Percentiles rank a stretch among this genome's conserved stretches.
Evolutionary conservation across 805 yeast genomes (phyloP).

Genomic region (Schwanniomyces polymorphus): DNA sequence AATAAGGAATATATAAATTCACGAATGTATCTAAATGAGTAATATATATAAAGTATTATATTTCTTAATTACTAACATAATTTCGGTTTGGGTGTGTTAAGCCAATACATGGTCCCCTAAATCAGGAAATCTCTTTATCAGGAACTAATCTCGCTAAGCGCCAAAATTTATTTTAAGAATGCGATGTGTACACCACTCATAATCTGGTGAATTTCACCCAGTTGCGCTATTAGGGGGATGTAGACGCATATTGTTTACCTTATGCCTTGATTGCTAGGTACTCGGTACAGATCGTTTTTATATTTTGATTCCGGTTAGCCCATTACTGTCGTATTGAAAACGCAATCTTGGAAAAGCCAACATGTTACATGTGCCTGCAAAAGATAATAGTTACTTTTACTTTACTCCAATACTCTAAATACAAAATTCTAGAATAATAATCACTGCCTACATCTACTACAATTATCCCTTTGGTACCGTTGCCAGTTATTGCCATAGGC

Average conservation of each 20-base stretch:
- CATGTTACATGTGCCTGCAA: background rate
- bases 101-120: background rate
- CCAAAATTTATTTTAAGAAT: background rate
- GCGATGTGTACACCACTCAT: background rate
- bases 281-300: too few species aligned
- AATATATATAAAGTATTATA: background rate
- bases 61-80: background rate
- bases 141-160: background rate
- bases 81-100: conserved; percentile 2
- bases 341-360: background rate
- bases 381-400: background rate
- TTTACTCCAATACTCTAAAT: background rate
- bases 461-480: background rate
- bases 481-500: background rate
- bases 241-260: background rate
- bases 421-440: background rate
- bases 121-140: conserved; percentile 2
- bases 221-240: background rate
- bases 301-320: background rate
- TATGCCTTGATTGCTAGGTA: background rate
- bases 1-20: background rate
- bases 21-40: background rate
- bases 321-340: background rate
- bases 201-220: background rate
- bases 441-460: background rate